Percentiles rank a stretch among this genome's conserved stretches.
phyloP scores from a whole-genome alignment of 106 monocot genomes.

The Allium fistulosum region DNA sequence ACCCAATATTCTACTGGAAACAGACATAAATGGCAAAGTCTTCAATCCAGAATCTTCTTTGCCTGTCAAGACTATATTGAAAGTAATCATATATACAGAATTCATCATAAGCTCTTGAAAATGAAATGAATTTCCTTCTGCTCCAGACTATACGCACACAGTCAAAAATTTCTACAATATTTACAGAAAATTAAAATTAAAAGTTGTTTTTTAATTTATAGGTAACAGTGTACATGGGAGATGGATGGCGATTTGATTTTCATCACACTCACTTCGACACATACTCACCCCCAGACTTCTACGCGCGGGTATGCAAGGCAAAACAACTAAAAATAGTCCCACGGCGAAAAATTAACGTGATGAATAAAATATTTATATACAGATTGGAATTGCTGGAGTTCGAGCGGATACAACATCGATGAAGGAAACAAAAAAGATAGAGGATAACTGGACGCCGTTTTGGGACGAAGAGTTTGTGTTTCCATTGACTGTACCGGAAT shows the following conservation, averaged over 20 bases:
- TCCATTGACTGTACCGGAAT: constrained; percentile 28
- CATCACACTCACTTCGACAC: constrained; percentile 34
- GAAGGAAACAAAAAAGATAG: constrained; percentile 21
- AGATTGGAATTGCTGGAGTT: constrained; percentile 27
- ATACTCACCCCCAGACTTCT: constrained; percentile 67
- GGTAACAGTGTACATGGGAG: constrained; percentile 68
- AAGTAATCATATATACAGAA: constrained; percentile 8
- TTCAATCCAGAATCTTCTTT: constrained; percentile 8
- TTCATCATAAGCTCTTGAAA: neutral
- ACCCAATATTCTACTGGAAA: constrained; percentile 32
- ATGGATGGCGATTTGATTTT: constrained; percentile 67
- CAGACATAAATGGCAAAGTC: neutral
- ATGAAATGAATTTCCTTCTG: neutral
- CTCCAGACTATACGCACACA: neutral
- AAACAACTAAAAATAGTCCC: neutral
- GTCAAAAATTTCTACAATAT: neutral
- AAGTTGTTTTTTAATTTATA: constrained; percentile 1
- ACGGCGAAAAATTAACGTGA: neutral
- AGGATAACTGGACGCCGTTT: constrained; percentile 35
- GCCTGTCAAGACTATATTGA: constrained; percentile 35
- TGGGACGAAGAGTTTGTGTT: constrained; percentile 38
- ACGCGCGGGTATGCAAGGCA: constrained; percentile 33
- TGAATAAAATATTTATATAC: neutral
- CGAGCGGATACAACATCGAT: constrained; percentile 16
- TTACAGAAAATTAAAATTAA: neutral